Conservation (phyloP, 2,329 filamentous ascomycete species). For the Oidium heveae region DNA sequence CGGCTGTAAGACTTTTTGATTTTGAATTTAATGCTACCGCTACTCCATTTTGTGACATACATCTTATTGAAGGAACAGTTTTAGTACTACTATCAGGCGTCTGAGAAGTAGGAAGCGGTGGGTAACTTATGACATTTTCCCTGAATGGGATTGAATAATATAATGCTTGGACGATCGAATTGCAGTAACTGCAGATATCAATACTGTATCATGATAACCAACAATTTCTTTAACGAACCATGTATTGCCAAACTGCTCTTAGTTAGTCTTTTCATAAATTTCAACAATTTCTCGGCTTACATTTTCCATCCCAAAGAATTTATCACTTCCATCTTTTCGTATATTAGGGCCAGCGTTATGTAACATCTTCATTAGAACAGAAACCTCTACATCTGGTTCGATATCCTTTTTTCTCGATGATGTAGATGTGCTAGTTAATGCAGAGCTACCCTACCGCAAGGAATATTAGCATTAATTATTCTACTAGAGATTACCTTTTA, state of each 20-base stretch:
- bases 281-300: constrained; percentile 28
- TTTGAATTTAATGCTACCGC: too few species aligned
- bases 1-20: too few species aligned
- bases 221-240: constrained; percentile 32
- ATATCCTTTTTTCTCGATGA: constrained; percentile 12
- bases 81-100: too few species aligned
- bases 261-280: constrained; percentile 6
- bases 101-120: constrained; percentile 21
- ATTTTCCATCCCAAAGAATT: constrained; percentile 96
- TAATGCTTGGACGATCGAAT: constrained; percentile 90
- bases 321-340: constrained; percentile 74
- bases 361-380: constrained; percentile 49
- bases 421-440: constrained; percentile 7
- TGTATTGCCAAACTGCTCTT: constrained; percentile 70
- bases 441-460: constrained; percentile 4
- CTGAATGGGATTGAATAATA: constrained; percentile 91
- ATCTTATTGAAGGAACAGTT: too few species aligned
- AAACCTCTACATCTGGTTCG: constrained; percentile 23
- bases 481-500: constrained; percentile 22
- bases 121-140: constrained; percentile 82
- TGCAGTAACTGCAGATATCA: constrained; percentile 51
- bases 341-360: constrained; percentile 49
- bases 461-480: neutral
- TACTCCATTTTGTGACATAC: too few species aligned
- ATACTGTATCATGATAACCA: constrained; percentile 9